Conservation (phyloP, 1,284 basidiomycete species). For the Earliella scabrosa region DNA sequence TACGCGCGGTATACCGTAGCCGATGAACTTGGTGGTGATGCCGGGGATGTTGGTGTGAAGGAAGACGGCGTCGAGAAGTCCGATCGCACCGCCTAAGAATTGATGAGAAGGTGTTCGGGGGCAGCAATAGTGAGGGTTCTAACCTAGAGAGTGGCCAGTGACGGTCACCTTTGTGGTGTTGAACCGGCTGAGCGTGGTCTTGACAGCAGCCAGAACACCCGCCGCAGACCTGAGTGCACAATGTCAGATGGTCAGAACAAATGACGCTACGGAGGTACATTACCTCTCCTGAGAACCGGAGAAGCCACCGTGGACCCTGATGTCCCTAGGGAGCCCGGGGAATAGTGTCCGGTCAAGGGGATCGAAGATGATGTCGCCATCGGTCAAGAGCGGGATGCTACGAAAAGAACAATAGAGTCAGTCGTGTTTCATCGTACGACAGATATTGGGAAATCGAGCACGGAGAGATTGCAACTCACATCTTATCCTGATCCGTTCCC, state of each 20-base stretch:
- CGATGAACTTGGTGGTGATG: constrained; percentile 43
- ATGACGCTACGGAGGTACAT: too few relatives aligned
- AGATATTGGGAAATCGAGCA: background rate
- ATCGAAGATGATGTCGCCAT: constrained; percentile 35
- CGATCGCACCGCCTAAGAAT: constrained; percentile 44
- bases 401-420: background rate
- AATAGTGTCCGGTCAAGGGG: constrained; percentile 48
- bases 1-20: constrained; percentile 61
- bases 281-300: constrained; percentile 55
- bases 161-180: constrained; percentile 37
- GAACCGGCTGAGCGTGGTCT: constrained; percentile 35
- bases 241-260: too few relatives aligned
- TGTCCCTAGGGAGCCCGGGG: constrained; percentile 50
- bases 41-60: constrained; percentile 47
- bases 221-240: constrained; percentile 36
- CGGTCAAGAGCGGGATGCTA: constrained; percentile 37
- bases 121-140: too few relatives aligned
- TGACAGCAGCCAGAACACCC: constrained; percentile 41
- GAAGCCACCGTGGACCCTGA: constrained; percentile 65
- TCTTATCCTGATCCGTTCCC: constrained; percentile 50
- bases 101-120: background rate
- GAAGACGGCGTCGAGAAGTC: constrained; percentile 50
- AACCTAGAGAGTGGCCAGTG: constrained; percentile 48
- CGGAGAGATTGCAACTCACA: constrained; percentile 39
- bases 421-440: too few relatives aligned